Base-by-base conservation (phyloP, 2,329 filamentous ascomycete genomes). In the Fusarium sp. region DNA sequence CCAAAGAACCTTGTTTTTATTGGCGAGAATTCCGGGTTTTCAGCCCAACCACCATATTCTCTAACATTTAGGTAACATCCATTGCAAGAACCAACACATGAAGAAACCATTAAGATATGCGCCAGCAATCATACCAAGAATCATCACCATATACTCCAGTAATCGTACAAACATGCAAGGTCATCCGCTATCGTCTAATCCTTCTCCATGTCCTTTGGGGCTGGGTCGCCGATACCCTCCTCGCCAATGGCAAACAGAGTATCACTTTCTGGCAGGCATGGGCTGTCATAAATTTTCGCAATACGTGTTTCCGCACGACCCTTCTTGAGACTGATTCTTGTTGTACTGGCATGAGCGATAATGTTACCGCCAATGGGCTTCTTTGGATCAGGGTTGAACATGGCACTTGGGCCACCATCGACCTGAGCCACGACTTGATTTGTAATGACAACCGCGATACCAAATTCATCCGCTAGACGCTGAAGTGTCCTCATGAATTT, bases 301-400 rank as follows among this genome's bases (percentile, higher is more conserved):
- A 99, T 94, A 85, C 96, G 90, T 28, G 96, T 99, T 87, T 99
- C 96, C 36, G 90, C 96, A 63, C 96, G 89, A 4, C 96, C 97
- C 83, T 99, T 99, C 86, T 98, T 98, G 81, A 99, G 83, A 79
- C 95, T 98, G 78, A 99, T 89, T 79, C 96, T 89, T 5, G 96
- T 99, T 4, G 96, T 99, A 80, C 94, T 98, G 59, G 96, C 95
- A 82, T 99, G 96, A 6, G 97, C 96, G 81, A 99, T 98, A 76
- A 99, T 99, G 83, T 99, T 98, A 74, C 96, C 96, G 76, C 96
- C 96, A 81, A 99, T 98, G 1, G 96, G 96, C 83, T 99, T 99
- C 89, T 99, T 99, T 13, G 96, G 96, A 80, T 99, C 97, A 1
- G 97, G 96, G 77, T 99, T 99, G 87, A 98, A 99, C 96, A 99